Evolutionary conservation across 2,329 filamentous ascomycete genomes (phyloP), one percentile per base, ranked within the genome.

Genomic region (Aspergillus sergii): DNA sequence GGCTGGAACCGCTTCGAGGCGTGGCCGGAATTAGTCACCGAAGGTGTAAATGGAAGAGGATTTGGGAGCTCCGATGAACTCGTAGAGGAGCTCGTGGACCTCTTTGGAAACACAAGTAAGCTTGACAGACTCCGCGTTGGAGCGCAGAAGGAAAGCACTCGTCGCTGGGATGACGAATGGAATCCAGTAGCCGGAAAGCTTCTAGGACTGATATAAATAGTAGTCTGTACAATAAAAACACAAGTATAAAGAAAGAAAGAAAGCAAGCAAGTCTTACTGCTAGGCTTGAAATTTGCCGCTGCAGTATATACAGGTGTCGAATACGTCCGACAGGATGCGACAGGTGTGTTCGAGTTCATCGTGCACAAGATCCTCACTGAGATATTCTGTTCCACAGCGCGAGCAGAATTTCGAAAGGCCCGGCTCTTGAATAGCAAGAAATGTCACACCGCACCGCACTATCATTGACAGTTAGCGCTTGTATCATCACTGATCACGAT

Each of bases 131-230:
- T 97, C 69, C 91, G 87, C 71, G 73, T 81, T 46, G 93, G 94
- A 0, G 94, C 94, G 1, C 76, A 88, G 34, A 81, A 85, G 66
- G 94, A 98, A 76, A 92, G 92, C 41, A 83, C 83, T 50, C 83
- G 89, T 61, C 85, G 94, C 53, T 99, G 95, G 95, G 90, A 96
- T 70, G 91, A 93, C 69, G 93, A 97, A 75, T 99, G 95, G 95
- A 88, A 96, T 81, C 84, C 86, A 11, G 89, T 96, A 51, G 91
- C 94, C 9, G 92, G 90, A 12, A 86, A 84, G 54, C 78, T 96
- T 4, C 84, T 97, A 59, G 88, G 84, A 1, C 67, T 85, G 45
- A 54, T 64, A 43, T 66, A 63, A 61, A 19, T 14, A 21, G 43
- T n/a, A 51, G 30, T 30, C 12, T 57, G 36, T 58, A 57, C 30